These are phyloP conservation scores for Naumovozyma baii DNA, from an alignment of 805 yeast genomes.

Conservation along the genomic window DNA sequence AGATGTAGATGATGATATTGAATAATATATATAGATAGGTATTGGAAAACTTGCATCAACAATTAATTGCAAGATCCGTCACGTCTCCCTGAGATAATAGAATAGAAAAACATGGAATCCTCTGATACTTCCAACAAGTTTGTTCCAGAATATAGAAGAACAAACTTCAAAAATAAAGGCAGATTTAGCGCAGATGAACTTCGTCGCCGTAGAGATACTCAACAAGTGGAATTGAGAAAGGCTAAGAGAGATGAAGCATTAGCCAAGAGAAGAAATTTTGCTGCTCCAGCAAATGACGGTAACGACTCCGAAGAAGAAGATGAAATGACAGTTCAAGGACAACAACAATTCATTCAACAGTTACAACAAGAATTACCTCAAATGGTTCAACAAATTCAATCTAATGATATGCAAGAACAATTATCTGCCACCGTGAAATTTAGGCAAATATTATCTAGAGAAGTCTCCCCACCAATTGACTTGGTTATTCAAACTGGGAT, in stretches of 20 bases:
- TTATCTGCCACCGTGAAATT: conserved; percentile 84
- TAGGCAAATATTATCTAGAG: conserved; percentile 87
- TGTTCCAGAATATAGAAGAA: conserved; percentile 95
- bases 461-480: conserved; percentile 93
- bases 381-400: conserved; percentile 72
- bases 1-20: too few species aligned
- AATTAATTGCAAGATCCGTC: too few species aligned
- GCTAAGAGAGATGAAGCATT: conserved; percentile 92
- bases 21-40: too few species aligned
- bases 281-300: conserved; percentile 34
- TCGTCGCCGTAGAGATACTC: conserved; percentile 95
- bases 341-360: conserved; percentile 37
- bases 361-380: conserved; percentile 65
- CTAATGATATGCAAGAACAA: conserved; percentile 69
- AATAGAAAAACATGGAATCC: conserved; percentile 49
- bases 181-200: conserved; percentile 91
- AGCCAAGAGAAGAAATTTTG: conserved; percentile 83
- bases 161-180: conserved; percentile 89
- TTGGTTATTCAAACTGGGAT: conserved; percentile 88
- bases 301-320: conserved; percentile 49
- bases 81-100: too few species aligned
- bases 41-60: too few species aligned
- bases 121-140: conserved; percentile 56
- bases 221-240: conserved; percentile 92
- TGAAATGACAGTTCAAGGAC: conserved; percentile 34